A percentile compares a stretch with the other conserved stretches of the same genome.
Conservation (phyloP, 2,329 filamentous ascomycete species). For the Exophiala sp. region DNA sequence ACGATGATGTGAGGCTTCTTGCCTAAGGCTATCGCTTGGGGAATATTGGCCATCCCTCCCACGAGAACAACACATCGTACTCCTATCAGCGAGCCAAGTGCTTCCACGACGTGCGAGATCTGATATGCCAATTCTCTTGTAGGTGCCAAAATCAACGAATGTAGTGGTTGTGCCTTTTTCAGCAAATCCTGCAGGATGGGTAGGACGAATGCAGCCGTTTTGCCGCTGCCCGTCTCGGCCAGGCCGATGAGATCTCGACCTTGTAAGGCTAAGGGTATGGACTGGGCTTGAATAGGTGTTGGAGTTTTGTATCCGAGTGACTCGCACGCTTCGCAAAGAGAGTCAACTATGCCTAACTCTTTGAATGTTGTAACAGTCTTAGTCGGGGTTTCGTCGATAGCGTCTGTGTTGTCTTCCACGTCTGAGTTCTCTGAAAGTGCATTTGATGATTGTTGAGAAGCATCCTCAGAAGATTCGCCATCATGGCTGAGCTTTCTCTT, state of each 20-base stretch:
- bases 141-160: conserved; percentile 85
- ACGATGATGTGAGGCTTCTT: conserved; percentile 95
- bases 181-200: conserved; percentile 89
- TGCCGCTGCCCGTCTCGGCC: conserved; percentile 92
- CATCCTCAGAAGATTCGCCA: background rate
- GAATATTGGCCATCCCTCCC: conserved; percentile 93
- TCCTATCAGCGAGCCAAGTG: conserved; percentile 80
- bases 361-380: conserved; percentile 45
- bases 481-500: conserved; percentile 37
- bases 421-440: conserved; percentile 1
- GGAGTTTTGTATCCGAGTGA: conserved; percentile 77
- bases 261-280: conserved; percentile 76
- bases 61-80: conserved; percentile 83
- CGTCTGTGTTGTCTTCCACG: conserved; percentile 15
- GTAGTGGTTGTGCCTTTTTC: conserved; percentile 79
- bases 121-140: conserved; percentile 92
- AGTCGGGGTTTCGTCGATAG: conserved; percentile 2
- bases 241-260: conserved; percentile 87
- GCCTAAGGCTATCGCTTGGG: conserved; percentile 84
- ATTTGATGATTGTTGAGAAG: background rate
- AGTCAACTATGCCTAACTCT: conserved; percentile 71
- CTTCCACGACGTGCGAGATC: conserved; percentile 83
- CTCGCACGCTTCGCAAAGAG: conserved; percentile 83
- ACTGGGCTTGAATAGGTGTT: conserved; percentile 82
- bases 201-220: conserved; percentile 90